Evolutionary conservation across 2,329 filamentous ascomycete genomes (phyloP), one percentile per base, ranked within the genome.

Genomic region (Microdochium trichocladiopsis): DNA sequence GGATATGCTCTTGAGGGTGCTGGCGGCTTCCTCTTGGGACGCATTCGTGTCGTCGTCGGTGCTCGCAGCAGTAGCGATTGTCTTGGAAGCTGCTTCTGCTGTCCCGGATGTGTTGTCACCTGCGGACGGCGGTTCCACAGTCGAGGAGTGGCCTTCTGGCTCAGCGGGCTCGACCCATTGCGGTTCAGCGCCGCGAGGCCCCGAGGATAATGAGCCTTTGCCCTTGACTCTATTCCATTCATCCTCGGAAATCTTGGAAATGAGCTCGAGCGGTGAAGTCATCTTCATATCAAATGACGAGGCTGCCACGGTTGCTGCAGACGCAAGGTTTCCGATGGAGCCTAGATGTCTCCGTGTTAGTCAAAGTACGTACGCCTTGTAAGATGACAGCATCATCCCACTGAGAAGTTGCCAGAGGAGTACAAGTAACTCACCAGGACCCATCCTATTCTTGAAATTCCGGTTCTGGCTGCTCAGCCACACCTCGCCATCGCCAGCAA

Each of bases 371-470:
- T 31, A 31, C 8, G 28, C 28, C 28, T 8, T 31, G 28, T 8
- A 31, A 31, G 28, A 31, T 8, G 8, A 14, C 28, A 8, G 14
- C 28, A 31, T 8, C n/a, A 25, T 33, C 37, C 49, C 24, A 52
- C 4, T 31, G 18, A 9, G 21, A 28, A 22, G 28, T 22, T 14
- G 28, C 28, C 14, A 31, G 28, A 31, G 28, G 28, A 8, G 28
- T 8, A 31, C 8, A 31, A 8, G 28, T n/a, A 9, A 43, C 55
- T 24, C 51, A 68, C 71, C 70, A 56, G 62, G 64, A 2, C 71
- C 71, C 70, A 74, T 75, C 2, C 72, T 58, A 54, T 76, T 74
- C 54, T 71, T 58, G 53, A 74, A 75, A 56, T 76, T 75, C 11
- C 72, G 62, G 52, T 76, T 75, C 57, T 75, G 71, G 12, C 68